These are phyloP conservation scores for Logfia minima DNA, from an alignment of 129 eudicot genomes.

Conservation along the genomic window DNA sequence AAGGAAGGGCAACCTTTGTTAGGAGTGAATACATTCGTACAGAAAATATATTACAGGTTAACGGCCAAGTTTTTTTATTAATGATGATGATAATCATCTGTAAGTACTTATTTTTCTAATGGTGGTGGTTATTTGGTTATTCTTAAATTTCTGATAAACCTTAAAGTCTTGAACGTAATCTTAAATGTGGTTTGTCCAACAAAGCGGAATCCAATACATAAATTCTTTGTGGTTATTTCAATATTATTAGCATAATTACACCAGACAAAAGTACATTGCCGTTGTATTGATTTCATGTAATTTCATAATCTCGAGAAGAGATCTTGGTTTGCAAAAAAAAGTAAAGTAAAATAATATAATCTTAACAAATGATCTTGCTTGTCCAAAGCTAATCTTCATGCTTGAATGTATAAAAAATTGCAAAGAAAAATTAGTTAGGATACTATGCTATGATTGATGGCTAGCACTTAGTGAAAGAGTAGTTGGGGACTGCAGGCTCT, in stretches of 20 bases:
- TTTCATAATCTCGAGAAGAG: not conserved
- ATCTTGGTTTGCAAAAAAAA: not conserved
- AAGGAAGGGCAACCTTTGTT: not conserved
- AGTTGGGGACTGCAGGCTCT: not conserved
- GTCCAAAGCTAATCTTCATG: not conserved
- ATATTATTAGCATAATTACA: not conserved
- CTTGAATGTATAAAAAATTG: not conserved
- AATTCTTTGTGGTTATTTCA: not conserved
- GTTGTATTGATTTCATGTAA: not conserved
- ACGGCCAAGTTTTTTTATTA: too few species aligned
- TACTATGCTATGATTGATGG: not conserved
- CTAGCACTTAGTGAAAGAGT: conserved; percentile 6
- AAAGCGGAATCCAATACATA: not conserved
- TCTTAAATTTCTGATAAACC: not conserved
- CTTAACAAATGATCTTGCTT: not conserved
- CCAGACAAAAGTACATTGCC: not conserved
- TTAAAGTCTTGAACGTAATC: not conserved
- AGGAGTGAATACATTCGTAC: not conserved
- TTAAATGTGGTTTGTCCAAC: not conserved
- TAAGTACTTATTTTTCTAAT: not conserved
- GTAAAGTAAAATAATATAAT: not conserved
- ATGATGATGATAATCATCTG: not conserved
- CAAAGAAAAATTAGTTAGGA: not conserved
- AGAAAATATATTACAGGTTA: not conserved
- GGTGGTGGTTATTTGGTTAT: not conserved